phyloP scores from a whole-genome alignment of 257 asterid species.

The Catharanthus roseus region DNA sequence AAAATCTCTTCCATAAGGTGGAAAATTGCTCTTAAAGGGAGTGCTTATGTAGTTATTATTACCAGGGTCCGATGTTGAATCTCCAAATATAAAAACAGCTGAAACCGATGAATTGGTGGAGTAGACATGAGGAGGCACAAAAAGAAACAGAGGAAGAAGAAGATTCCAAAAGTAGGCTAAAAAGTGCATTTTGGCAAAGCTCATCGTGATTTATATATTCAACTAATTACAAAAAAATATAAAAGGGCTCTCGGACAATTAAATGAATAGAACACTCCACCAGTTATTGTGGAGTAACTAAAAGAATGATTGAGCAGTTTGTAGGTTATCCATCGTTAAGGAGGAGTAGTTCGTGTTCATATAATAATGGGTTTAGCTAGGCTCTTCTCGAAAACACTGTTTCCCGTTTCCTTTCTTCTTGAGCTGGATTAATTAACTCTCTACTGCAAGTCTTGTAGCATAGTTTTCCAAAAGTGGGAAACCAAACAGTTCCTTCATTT shows the following conservation, averaged over 20 bases:
- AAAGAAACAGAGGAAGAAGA: slow-evolving; percentile 9
- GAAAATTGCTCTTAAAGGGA: slow-evolving; percentile 47
- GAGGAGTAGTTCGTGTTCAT: neutral
- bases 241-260: neutral
- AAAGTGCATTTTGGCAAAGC: neutral
- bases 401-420: neutral
- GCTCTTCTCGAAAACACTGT: neutral
- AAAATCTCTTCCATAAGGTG: slow-evolving; percentile 75
- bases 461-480: neutral
- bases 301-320: neutral
- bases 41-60: slow-evolving; percentile 60
- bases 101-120: slow-evolving; percentile 18
- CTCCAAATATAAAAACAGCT: slow-evolving; percentile 63
- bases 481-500: slow-evolving; percentile 2
- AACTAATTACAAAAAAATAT: no score
- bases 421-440: neutral
- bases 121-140: neutral
- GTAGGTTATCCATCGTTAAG: no score
- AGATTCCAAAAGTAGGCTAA: neutral
- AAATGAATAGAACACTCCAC: neutral
- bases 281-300: neutral
- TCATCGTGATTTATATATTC: neutral
- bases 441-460: neutral
- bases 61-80: slow-evolving; percentile 79
- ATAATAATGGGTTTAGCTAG: neutral